Conservation (phyloP, 2,329 filamentous ascomycete species). For the Arthroderma sp. region DNA sequence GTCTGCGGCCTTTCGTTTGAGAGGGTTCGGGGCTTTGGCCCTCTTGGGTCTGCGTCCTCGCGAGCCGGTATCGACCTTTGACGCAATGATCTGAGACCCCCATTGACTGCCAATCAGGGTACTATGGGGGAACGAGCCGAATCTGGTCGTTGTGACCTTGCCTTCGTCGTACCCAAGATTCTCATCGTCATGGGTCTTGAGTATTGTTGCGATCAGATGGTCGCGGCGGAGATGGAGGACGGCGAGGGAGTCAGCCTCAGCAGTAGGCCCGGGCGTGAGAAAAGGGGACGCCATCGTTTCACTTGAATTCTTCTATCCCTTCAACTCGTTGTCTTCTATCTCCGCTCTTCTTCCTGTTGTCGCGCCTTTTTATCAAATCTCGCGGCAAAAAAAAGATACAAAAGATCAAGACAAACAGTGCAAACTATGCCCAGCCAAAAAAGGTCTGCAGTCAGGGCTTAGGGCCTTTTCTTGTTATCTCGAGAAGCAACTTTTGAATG, state of each 20-base stretch:
- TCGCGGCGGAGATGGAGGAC: constrained; percentile 85
- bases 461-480: neutral
- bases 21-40: constrained; percentile 17
- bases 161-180: constrained; percentile 64
- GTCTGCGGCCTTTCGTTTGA: constrained; percentile 21
- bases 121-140: constrained; percentile 77
- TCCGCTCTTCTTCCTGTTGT: neutral
- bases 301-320: neutral
- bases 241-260: constrained; percentile 56
- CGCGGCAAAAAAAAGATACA: neutral
- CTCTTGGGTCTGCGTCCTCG: constrained; percentile 53
- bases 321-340: neutral
- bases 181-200: constrained; percentile 49
- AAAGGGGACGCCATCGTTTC: constrained; percentile 55
- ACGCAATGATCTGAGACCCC: constrained; percentile 86
- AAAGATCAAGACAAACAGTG: neutral
- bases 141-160: constrained; percentile 77
- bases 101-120: constrained; percentile 68
- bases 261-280: constrained; percentile 53
- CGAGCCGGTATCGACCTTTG: constrained; percentile 82
- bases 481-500: too few relatives aligned
- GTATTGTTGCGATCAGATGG: constrained; percentile 63
- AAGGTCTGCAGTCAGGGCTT: neutral
- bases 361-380: neutral
- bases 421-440: neutral